Evolutionary conservation across 2,329 filamentous ascomycete genomes (phyloP).

Genomic region (Colletotrichum orchidophilum): DNA sequence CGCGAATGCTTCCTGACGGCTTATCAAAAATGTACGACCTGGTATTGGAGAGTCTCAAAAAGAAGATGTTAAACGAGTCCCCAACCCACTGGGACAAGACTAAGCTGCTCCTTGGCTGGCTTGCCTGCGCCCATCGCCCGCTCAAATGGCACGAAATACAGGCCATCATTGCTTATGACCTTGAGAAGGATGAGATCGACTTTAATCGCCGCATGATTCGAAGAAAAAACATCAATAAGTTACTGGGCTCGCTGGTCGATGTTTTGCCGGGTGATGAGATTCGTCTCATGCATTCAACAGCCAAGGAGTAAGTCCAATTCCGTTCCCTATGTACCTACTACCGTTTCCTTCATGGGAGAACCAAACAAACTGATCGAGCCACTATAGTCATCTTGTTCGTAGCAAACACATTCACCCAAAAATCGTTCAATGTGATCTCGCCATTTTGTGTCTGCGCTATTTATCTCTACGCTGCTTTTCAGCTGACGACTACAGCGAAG

Average conservation of each 20-base stretch:
- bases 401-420: conserved; percentile 37
- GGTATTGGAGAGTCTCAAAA: conserved; percentile 36
- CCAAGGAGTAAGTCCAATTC: conserved; percentile 41
- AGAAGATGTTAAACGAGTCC: not conserved
- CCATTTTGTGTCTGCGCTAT: conserved; percentile 46
- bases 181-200: conserved; percentile 31
- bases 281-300: conserved; percentile 50
- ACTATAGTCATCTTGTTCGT: conserved; percentile 37
- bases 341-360: not conserved
- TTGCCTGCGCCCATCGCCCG: conserved; percentile 49
- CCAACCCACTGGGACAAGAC: conserved; percentile 37
- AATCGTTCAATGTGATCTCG: conserved; percentile 43
- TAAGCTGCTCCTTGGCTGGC: conserved; percentile 48
- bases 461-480: conserved; percentile 45
- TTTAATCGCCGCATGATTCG: conserved; percentile 36
- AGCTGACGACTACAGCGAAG: conserved; percentile 22
- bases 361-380: not conserved
- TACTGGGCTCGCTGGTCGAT: conserved; percentile 50
- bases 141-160: conserved; percentile 53
- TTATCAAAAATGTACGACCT: conserved; percentile 33
- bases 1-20: conserved; percentile 25
- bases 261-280: conserved; percentile 42
- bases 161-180: conserved; percentile 43
- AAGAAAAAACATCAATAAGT: conserved; percentile 39
- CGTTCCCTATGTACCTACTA: too few species aligned